Base-by-base conservation (phyloP, 1,284 basidiomycete genomes). In the Papiliotrema fonsecae region DNA sequence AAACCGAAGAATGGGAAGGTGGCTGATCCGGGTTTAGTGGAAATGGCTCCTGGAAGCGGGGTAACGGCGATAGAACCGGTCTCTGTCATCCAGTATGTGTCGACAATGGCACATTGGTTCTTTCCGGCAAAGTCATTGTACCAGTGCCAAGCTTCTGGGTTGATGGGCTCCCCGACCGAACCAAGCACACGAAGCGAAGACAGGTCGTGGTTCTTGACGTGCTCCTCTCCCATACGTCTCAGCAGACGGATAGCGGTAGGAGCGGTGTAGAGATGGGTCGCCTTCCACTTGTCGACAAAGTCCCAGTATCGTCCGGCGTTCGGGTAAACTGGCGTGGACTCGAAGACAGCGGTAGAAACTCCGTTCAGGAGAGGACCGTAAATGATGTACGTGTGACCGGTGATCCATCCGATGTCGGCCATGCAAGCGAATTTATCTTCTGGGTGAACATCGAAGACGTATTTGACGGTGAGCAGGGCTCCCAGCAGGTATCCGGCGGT, bases 381-480 rank as follows among this genome's bases (percentile, higher is more conserved):
- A 59, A 97, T 82, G 70, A 97, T 97, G 78, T 97, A 88, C 74
- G 89, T 89, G 78, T 97, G 94, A 32, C 94, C 94, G 4, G 94
- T 98, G 76, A 98, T 97, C 94, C 94, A 98, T 64, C 94, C 94
- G 50, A 98, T 82, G 70, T 98, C 94, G 55, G 94, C 94, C 93
- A 97, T 94, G 79, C 96, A 98, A 5, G 87, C 94, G 71, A 94
- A 97, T 60, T 80, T 83, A 76, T 93, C 87, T 48, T 86, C 87
- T 14, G 85, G 82, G 74, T 98, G 96, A 26, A 97, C 83, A 70
- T 98, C 96, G 65, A 97, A 98, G 56, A 97, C 88, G 74, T 89
- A 88, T 77, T 97, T 97, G 73, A 93, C 83, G n/a, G 90, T 91
- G 49, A 96, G 70, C 1, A 88, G 85, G 1, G 88, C 89, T 59